A percentile compares a stretch with the other conserved stretches of the same genome.
Conservation (phyloP, 2,329 filamentous ascomycete species). For the Fusarium albidum region DNA sequence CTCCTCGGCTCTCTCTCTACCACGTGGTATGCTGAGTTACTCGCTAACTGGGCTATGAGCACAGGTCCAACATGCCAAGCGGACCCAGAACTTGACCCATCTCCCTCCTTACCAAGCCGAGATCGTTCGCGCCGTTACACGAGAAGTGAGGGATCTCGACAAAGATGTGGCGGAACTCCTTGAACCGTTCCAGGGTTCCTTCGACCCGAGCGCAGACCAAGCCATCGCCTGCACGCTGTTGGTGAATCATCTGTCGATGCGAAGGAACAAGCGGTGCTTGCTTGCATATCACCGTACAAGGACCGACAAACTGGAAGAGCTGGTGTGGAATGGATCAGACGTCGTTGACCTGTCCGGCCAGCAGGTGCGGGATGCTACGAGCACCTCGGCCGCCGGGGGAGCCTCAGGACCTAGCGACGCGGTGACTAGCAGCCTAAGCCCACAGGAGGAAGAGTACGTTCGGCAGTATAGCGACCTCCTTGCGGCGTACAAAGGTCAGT, state of each 20-base stretch:
- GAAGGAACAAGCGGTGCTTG: constrained; percentile 93
- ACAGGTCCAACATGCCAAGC: constrained; percentile 94
- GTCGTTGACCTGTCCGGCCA: constrained; percentile 74
- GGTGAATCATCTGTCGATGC: constrained; percentile 94
- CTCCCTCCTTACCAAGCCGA: constrained; percentile 94
- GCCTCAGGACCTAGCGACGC: constrained; percentile 53
- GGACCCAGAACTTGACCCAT: constrained; percentile 84
- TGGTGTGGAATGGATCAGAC: constrained; percentile 91
- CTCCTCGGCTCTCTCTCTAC: background rate
- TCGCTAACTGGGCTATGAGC: constrained; percentile 12
- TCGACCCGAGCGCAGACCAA: constrained; percentile 84
- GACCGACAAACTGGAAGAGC: constrained; percentile 89
- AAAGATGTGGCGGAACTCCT: constrained; percentile 83
- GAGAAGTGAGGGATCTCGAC: constrained; percentile 93
- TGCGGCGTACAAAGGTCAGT: constrained; percentile 97
- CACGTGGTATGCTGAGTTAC: background rate
- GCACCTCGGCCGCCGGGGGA: constrained; percentile 42
- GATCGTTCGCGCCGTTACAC: constrained; percentile 83
- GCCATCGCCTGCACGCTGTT: constrained; percentile 87
- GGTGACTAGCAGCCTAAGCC: constrained; percentile 80
- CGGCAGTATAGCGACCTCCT: constrained; percentile 90
- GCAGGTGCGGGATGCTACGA: constrained; percentile 54
- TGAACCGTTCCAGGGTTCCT: constrained; percentile 82
- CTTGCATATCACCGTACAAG: constrained; percentile 93
- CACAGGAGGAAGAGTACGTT: constrained; percentile 96